Percentiles rank a stretch among this genome's conserved stretches.
Conservation (phyloP, 768 basidiomycete species). For the Suillus lakei region DNA sequence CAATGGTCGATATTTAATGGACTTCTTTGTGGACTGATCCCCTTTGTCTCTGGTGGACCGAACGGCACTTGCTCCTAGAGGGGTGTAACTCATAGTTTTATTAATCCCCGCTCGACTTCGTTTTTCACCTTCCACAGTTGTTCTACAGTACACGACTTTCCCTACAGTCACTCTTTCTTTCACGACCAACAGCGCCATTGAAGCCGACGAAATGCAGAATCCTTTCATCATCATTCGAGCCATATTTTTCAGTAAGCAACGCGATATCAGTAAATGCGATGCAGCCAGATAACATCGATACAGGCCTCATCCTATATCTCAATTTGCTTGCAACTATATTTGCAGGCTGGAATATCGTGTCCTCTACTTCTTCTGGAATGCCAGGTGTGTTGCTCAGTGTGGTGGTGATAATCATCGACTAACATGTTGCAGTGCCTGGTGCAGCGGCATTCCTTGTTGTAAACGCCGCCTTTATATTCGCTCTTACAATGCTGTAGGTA, state of each 20-base stretch:
- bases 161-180: slow-evolving; percentile 14
- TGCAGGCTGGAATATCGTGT: slow-evolving; percentile 59
- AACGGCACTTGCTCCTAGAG: slow-evolving; percentile 10
- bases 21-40: background rate
- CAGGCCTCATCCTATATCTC: slow-evolving; percentile 51
- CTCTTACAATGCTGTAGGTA: slow-evolving; percentile 38
- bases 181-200: slow-evolving; percentile 18
- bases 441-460: slow-evolving; percentile 55
- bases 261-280: background rate
- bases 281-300: slow-evolving; percentile 2
- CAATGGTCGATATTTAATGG: slow-evolving; percentile 22
- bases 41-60: slow-evolving; percentile 29
- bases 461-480: slow-evolving; percentile 43
- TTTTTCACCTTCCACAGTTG: slow-evolving; percentile 1
- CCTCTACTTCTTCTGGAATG: slow-evolving; percentile 38
- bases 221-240: slow-evolving; percentile 62
- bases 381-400: slow-evolving; percentile 38
- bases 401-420: slow-evolving; percentile 3
- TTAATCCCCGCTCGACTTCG: background rate
- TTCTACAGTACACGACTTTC: background rate
- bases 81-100: slow-evolving; percentile 12
- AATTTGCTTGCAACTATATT: slow-evolving; percentile 58
- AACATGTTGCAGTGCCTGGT: slow-evolving; percentile 42
- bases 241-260: slow-evolving; percentile 58
- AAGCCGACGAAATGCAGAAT: slow-evolving; percentile 43